Conservation (phyloP, 2,329 filamentous ascomycete genomes). For the Coniella vitis region DNA sequence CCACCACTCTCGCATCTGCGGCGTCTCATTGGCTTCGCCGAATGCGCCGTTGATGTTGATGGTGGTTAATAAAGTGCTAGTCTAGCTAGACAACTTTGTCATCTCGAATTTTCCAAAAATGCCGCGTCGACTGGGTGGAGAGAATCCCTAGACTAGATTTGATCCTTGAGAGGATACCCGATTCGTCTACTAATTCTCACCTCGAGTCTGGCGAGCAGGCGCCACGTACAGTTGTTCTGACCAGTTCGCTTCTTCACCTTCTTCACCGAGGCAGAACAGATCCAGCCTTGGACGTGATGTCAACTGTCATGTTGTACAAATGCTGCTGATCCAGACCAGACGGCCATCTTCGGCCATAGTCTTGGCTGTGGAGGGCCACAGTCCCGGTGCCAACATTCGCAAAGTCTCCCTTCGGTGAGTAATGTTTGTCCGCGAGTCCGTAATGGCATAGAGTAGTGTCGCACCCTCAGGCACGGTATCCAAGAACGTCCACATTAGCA, state of each 20-base stretch:
- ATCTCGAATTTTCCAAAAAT: conserved; percentile 48
- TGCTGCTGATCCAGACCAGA: conserved; percentile 48
- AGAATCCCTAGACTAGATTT: conserved; percentile 56
- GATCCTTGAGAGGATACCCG: conserved; percentile 54
- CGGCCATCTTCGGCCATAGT: conserved; percentile 56
- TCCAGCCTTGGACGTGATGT: conserved; percentile 31
- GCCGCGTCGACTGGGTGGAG: conserved; percentile 48
- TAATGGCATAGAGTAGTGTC: conserved; percentile 39
- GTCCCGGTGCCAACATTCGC: conserved; percentile 42
- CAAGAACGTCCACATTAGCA: conserved; percentile 51
- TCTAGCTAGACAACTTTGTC: conserved; percentile 39
- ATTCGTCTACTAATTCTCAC: conserved; percentile 55
- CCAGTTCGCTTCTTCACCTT: conserved; percentile 47
- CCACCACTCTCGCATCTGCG: conserved; percentile 27
- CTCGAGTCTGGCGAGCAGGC: conserved; percentile 56
- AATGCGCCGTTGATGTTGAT: conserved; percentile 14
- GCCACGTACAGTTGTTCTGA: conserved; percentile 55
- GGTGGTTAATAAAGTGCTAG: conserved; percentile 35
- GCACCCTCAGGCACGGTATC: conserved; percentile 38
- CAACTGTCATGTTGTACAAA: conserved; percentile 49
- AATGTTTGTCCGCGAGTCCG: conserved; percentile 31
- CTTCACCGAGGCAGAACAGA: conserved; percentile 33
- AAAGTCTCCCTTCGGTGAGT: conserved; percentile 32
- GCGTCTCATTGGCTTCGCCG: conserved; percentile 3
- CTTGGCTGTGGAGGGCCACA: conserved; percentile 32